These are phyloP conservation scores for Candida easanensis DNA, from an alignment of 805 yeast genomes.

Conservation along the genomic window DNA sequence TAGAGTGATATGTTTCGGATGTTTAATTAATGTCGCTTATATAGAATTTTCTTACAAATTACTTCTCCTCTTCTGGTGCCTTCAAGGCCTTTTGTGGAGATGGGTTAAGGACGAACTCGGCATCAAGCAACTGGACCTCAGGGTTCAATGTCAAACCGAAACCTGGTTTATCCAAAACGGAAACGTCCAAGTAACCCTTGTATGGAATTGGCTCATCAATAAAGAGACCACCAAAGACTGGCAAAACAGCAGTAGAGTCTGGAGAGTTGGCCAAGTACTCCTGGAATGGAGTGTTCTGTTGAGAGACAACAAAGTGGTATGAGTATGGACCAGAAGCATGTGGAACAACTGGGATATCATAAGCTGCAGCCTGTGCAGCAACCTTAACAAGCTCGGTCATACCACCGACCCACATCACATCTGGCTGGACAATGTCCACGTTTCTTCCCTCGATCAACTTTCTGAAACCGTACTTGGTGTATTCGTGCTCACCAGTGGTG, in stretches of 20 bases:
- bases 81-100: conserved; percentile 37
- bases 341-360: conserved; percentile 51
- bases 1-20: no score
- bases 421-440: conserved; percentile 48
- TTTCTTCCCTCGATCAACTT: conserved; percentile 48
- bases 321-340: conserved; percentile 55
- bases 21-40: no score
- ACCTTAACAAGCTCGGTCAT: conserved; percentile 45
- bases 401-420: conserved; percentile 55
- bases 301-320: conserved; percentile 48
- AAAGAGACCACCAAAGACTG: conserved; percentile 47
- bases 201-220: conserved; percentile 46
- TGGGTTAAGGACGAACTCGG: conserved; percentile 38
- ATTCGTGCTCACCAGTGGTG: conserved; percentile 54
- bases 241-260: conserved; percentile 41
- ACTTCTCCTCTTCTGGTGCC: background rate
- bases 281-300: conserved; percentile 50
- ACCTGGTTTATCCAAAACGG: conserved; percentile 45
- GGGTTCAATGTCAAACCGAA: conserved; percentile 49
- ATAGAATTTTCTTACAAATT: no score
- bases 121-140: conserved; percentile 37
- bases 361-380: conserved; percentile 49
- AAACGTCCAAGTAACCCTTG: conserved; percentile 40
- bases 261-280: conserved; percentile 51
- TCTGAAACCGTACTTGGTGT: conserved; percentile 49